These are phyloP conservation scores for Sclerotinia subarctica DNA, from an alignment of 2,329 filamentous ascomycete genomes.

Conservation along the genomic window DNA sequence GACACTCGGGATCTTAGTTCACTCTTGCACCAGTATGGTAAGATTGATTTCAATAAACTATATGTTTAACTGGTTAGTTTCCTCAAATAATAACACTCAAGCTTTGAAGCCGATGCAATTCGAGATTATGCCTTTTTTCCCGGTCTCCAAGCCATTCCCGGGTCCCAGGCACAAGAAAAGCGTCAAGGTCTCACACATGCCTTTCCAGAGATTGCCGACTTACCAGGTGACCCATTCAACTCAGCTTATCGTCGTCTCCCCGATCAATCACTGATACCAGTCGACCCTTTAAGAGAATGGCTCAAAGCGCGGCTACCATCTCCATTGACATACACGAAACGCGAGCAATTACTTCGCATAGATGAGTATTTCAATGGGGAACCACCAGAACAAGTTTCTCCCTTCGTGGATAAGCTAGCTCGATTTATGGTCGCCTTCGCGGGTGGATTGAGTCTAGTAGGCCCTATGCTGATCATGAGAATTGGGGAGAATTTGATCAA, in stretches of 20 bases:
- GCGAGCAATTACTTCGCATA: background rate
- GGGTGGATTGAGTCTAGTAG: background rate
- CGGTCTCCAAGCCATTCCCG: background rate
- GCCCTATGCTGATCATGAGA: background rate
- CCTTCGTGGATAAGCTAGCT: background rate
- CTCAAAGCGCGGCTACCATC: background rate
- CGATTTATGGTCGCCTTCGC: background rate
- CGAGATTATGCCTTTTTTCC: background rate
- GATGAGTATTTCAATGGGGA: background rate
- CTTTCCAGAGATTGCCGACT: background rate
- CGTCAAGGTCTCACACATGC: background rate
- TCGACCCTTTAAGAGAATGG: background rate
- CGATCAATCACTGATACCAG: background rate
- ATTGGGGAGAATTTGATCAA: conserved; percentile 1
- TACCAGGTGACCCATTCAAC: background rate
- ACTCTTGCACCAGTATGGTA: background rate
- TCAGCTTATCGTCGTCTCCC: background rate
- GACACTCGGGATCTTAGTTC: background rate
- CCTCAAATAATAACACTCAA: background rate
- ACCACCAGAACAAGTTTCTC: conserved; percentile 1
- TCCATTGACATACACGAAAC: background rate
- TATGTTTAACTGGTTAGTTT: background rate
- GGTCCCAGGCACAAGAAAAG: background rate
- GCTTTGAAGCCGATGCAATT: background rate
- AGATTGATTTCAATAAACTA: background rate